Evolutionary conservation across 768 basidiomycete species (phyloP), one percentile per base, ranked within the genome.

Genomic region (Russula compacta): DNA sequence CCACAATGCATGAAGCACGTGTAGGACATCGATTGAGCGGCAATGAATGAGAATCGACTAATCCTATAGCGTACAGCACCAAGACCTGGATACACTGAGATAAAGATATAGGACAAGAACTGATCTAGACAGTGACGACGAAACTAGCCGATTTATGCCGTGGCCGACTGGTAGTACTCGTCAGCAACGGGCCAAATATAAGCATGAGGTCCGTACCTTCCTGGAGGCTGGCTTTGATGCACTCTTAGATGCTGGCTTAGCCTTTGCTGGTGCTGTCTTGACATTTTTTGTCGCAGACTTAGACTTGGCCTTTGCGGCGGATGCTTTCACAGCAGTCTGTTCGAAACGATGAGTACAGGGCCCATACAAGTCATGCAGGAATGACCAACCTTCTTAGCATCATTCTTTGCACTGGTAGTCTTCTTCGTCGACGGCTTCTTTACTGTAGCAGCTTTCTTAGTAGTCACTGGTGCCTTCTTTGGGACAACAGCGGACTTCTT

Each of bases 401-500:
- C 69, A 0, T 67, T 66, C 70, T 72, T 73, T 29, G 72, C 67
- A 43, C 64, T 66, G 24, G 51, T 65, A n/a, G 60, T 49, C 64
- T 66, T 66, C 66, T 62, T 66, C 5, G 57, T 52, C 10, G 67
- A 50, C 35, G 64, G 60, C 56, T 72, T 73, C 74, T 80, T 81
- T 33, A 65, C 52, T 9, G 75, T 59, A 10, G 70, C 69, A 7
- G 70, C 63, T 63, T 75, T 76, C 64, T 72, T 73, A 33, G 73
- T 52, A 14, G 68, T 33, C 2, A 70, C 62, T 11, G 71, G 66
- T 40, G 74, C 68, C 69, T 77, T 77, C 72, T 78, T 73, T 6
- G 72, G 64, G 0, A 71, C 56, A 15, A 49, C 44, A 32, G 69
- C 64, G 6, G 66, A 40, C 67, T 72, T 69, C 66, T 75, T 71